phyloP scores from a whole-genome alignment of 176 grass and related monocot species.

The Oryza meridionalis region DNA sequence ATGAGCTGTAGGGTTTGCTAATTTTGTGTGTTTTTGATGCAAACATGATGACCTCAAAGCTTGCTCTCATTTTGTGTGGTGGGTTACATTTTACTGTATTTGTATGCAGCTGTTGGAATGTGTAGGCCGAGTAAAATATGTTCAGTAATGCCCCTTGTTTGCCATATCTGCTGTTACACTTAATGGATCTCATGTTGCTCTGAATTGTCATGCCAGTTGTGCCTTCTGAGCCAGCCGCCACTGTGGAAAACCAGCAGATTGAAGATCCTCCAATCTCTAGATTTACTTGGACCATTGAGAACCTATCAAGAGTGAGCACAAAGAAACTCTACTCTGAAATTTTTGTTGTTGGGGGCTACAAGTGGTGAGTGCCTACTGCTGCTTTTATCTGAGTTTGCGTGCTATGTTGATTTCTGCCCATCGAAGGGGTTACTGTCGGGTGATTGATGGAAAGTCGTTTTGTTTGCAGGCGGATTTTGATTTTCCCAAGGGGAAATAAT shows the following conservation, averaged over 20 bases:
- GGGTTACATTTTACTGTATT: slow-evolving; percentile 30
- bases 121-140: slow-evolving; percentile 16
- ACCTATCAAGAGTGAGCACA: slow-evolving; percentile 73
- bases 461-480: slow-evolving; percentile 82
- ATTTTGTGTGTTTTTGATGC: slow-evolving; percentile 6
- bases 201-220: slow-evolving; percentile 49
- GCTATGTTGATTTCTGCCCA: neutral
- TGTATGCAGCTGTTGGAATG: neutral
- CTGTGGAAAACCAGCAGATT: slow-evolving; percentile 78
- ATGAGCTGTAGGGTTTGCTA: slow-evolving; percentile 17
- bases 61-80: neutral
- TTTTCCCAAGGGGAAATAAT: slow-evolving; percentile 99
- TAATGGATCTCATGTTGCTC: slow-evolving; percentile 22
- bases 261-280: slow-evolving; percentile 89
- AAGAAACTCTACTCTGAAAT: slow-evolving; percentile 96
- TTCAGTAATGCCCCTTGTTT: slow-evolving; percentile 32
- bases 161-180: slow-evolving; percentile 14
- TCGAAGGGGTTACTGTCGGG: neutral
- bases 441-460: slow-evolving; percentile 17
- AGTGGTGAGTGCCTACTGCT: slow-evolving; percentile 63
- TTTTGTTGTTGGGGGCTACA: slow-evolving; percentile 87
- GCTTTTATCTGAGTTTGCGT: neutral
- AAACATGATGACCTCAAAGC: neutral
- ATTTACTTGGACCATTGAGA: slow-evolving; percentile 96
- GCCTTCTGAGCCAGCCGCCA: slow-evolving; percentile 61